Evolutionary conservation across 2,329 filamentous ascomycete genomes (phyloP).

Genomic region (Diplodia scrobiculata): DNA sequence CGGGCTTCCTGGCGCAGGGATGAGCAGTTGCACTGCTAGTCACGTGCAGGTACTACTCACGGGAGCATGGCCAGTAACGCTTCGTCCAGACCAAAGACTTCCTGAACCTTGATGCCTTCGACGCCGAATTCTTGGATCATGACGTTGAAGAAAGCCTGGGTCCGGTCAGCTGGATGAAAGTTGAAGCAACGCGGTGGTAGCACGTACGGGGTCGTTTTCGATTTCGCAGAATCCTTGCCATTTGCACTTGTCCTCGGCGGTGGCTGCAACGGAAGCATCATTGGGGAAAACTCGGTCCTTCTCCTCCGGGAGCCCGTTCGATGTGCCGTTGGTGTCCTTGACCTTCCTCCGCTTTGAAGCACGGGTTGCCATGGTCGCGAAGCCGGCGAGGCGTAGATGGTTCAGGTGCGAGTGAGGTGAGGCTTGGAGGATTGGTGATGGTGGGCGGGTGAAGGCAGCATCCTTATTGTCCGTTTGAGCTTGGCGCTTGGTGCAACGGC

Average conservation of each 20-base stretch:
- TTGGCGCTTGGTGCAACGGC: not conserved
- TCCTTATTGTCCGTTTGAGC: not conserved
- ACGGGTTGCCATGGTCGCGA: constrained; percentile 25
- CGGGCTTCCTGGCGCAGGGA: constrained; percentile 59
- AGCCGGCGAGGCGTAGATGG: not conserved
- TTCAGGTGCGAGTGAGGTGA: not conserved
- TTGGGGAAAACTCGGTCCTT: constrained; percentile 24
- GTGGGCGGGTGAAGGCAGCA: not conserved
- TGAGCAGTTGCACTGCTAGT: not conserved
- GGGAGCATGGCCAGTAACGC: constrained; percentile 64
- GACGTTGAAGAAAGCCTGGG: constrained; percentile 77
- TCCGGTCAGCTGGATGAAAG: not conserved
- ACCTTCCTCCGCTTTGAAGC: constrained; percentile 26
- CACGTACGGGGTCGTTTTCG: constrained; percentile 77
- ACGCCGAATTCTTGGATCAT: constrained; percentile 81
- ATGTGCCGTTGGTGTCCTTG: not conserved
- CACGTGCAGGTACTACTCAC: constrained; percentile 34
- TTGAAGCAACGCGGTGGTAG: constrained; percentile 35
- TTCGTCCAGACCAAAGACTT: constrained; percentile 73
- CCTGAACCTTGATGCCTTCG: constrained; percentile 69
- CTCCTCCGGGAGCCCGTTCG: constrained; percentile 7
- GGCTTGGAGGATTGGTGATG: not conserved
- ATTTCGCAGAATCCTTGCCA: constrained; percentile 81
- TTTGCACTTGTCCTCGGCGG: constrained; percentile 44
- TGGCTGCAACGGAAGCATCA: constrained; percentile 35